A percentile compares a stretch with the other conserved stretches of the same genome.
Evolutionary conservation across 2,329 filamentous ascomycete species (phyloP).

Genomic region (Arthrobotrys conoides): DNA sequence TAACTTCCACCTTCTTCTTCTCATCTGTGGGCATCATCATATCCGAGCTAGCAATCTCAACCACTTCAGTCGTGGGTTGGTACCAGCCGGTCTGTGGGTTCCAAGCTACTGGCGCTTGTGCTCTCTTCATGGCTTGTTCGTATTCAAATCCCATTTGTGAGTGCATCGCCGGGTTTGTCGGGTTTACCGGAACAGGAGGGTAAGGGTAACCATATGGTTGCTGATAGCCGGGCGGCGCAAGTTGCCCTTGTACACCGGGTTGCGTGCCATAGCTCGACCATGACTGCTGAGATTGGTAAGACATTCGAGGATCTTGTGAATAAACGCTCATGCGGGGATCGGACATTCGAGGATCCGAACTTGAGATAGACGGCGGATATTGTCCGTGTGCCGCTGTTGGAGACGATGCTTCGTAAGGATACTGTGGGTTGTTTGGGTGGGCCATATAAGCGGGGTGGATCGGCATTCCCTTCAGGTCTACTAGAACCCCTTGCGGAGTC

Average conservation of each 20-base stretch:
- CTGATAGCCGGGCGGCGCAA: conserved; percentile 28
- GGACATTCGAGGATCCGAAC: conserved; percentile 39
- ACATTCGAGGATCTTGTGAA: conserved; percentile 32
- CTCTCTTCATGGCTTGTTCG: conserved; percentile 32
- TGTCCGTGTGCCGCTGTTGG: neutral
- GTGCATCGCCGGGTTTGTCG: neutral
- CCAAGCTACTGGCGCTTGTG: conserved; percentile 15
- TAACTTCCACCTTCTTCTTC: conserved; percentile 16
- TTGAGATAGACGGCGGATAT: conserved; percentile 14
- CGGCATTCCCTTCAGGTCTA: conserved; percentile 8
- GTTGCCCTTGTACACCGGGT: conserved; percentile 1
- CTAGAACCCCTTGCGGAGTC: too few relatives aligned
- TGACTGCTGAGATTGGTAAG: conserved; percentile 41
- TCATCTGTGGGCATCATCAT: conserved; percentile 11
- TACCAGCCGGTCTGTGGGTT: conserved; percentile 48
- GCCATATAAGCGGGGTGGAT: conserved; percentile 30
- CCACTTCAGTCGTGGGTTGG: conserved; percentile 22
- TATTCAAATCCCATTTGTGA: conserved; percentile 20
- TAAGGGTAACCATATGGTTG: conserved; percentile 31
- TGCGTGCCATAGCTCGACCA: conserved; percentile 39
- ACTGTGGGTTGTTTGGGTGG: conserved; percentile 24
- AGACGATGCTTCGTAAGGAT: conserved; percentile 17
- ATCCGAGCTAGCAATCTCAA: conserved; percentile 50
- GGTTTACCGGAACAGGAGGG: neutral
- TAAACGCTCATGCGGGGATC: conserved; percentile 34